Percentiles rank a stretch among this genome's conserved stretches.
Conservation (phyloP, 768 basidiomycete genomes). For the Mycena venus region DNA sequence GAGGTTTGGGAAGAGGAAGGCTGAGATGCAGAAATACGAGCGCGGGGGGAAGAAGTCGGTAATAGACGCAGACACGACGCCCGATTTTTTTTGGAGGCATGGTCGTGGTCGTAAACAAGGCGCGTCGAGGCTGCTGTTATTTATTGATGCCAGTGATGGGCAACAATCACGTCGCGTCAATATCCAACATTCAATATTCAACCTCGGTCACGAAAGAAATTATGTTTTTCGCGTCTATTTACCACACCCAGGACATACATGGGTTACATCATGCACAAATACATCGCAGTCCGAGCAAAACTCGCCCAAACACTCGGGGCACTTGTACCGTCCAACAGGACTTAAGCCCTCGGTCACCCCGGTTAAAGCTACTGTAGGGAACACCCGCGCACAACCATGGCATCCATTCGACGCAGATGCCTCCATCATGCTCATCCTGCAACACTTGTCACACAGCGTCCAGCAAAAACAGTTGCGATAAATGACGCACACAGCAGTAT, state of each 20-base stretch:
- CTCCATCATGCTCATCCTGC: slow-evolving; percentile 57
- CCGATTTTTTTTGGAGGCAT: slow-evolving; percentile 26
- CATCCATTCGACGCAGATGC: slow-evolving; percentile 62
- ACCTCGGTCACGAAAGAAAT: too few species aligned
- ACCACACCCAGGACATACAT: slow-evolving; percentile 93
- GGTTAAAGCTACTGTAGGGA: slow-evolving; percentile 61
- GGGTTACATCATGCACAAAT: slow-evolving; percentile 95
- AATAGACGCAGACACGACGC: slow-evolving; percentile 6
- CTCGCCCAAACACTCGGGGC: slow-evolving; percentile 86
- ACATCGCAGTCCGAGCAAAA: slow-evolving; percentile 98
- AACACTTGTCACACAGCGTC: slow-evolving; percentile 13
- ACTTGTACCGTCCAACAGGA: slow-evolving; percentile 88
- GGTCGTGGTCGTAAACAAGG: background rate
- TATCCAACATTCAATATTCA: too few species aligned
- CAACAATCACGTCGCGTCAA: background rate
- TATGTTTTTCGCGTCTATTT: background rate
- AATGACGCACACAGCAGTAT: slow-evolving; percentile 79
- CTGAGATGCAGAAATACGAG: background rate
- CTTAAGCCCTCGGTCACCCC: slow-evolving; percentile 77
- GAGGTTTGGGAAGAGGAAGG: slow-evolving; percentile 25
- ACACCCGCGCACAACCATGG: slow-evolving; percentile 83
- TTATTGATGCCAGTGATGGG: too few species aligned
- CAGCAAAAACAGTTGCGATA: slow-evolving; percentile 1
- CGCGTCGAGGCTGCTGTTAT: too few species aligned
- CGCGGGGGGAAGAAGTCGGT: slow-evolving; percentile 27